Evolutionary conservation across 2,329 filamentous ascomycete genomes (phyloP).

Genomic region (Hortaea sp.): DNA sequence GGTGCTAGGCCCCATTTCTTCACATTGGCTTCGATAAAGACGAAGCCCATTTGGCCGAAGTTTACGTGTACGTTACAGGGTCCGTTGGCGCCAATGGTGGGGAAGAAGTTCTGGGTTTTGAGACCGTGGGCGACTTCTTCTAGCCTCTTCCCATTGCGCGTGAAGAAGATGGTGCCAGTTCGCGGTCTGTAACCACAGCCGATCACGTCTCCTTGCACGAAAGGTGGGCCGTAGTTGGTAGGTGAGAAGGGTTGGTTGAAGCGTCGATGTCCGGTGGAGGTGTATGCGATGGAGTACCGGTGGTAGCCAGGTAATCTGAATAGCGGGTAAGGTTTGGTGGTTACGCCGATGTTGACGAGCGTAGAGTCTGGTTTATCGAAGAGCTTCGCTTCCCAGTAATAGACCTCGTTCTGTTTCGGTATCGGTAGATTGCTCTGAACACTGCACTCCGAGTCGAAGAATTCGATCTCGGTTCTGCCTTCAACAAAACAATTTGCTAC

Average conservation of each 20-base stretch:
- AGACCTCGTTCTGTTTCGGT: slow-evolving; percentile 97
- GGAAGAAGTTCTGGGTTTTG: slow-evolving; percentile 95
- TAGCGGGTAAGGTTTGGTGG: slow-evolving; percentile 91
- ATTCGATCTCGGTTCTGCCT: slow-evolving; percentile 91
- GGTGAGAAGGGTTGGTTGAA: slow-evolving; percentile 85
- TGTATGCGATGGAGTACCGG: slow-evolving; percentile 84
- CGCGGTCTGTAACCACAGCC: slow-evolving; percentile 91
- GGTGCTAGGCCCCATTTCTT: slow-evolving; percentile 99
- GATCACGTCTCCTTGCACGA: slow-evolving; percentile 88
- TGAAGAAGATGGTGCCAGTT: slow-evolving; percentile 94
- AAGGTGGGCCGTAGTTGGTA: slow-evolving; percentile 70
- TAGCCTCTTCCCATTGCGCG: slow-evolving; percentile 91
- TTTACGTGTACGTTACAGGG: slow-evolving; percentile 92
- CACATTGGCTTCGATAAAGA: slow-evolving; percentile 98
- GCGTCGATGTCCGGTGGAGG: slow-evolving; percentile 75
- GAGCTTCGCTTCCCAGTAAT: slow-evolving; percentile 98
- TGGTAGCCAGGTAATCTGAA: slow-evolving; percentile 91
- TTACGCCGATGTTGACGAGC: slow-evolving; percentile 81
- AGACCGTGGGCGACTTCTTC: slow-evolving; percentile 90
- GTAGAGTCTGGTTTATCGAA: slow-evolving; percentile 93
- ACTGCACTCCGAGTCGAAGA: slow-evolving; percentile 95
- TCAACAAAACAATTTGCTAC: slow-evolving; percentile 99
- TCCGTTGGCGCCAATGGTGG: slow-evolving; percentile 90
- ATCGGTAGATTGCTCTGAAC: slow-evolving; percentile 95
- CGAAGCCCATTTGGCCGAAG: slow-evolving; percentile 94